Evolutionary conservation across 805 yeast species (phyloP).

Genomic region (Myxozyma mucilagina): DNA sequence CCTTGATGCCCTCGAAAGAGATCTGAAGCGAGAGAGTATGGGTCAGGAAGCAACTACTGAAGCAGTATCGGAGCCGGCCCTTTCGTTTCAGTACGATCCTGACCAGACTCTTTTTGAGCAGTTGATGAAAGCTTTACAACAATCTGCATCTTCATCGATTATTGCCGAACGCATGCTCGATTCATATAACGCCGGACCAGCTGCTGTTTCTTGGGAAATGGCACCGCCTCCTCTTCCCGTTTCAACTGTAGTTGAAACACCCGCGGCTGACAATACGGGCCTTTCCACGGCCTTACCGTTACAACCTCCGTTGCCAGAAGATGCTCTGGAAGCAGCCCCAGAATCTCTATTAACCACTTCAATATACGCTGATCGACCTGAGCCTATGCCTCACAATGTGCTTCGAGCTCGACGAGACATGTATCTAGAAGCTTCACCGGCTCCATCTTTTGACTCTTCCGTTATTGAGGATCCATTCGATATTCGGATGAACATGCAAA

Average conservation of each 20-base stretch:
- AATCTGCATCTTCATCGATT: conserved; percentile 22
- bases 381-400: not conserved
- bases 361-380: not conserved
- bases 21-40: conserved; percentile 69
- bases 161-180: conserved; percentile 31
- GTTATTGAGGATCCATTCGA: conserved; percentile 15
- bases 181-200: conserved; percentile 27
- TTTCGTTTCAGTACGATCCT: conserved; percentile 66
- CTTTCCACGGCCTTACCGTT: not conserved
- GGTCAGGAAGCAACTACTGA: conserved; percentile 68
- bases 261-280: not conserved
- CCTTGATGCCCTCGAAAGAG: conserved; percentile 91
- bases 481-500: not conserved
- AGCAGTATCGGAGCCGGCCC: conserved; percentile 74
- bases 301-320: not conserved
- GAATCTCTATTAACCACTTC: not conserved
- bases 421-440: conserved; percentile 19
- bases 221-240: conserved; percentile 12
- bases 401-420: not conserved
- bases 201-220: conserved; percentile 17
- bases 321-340: not conserved
- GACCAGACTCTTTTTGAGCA: conserved; percentile 42
- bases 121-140: conserved; percentile 34
- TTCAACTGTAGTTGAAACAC: not conserved
- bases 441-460: conserved; percentile 24